Evolutionary conservation across 768 basidiomycete genomes (phyloP).

Genomic region (Polyporus arcularius): DNA sequence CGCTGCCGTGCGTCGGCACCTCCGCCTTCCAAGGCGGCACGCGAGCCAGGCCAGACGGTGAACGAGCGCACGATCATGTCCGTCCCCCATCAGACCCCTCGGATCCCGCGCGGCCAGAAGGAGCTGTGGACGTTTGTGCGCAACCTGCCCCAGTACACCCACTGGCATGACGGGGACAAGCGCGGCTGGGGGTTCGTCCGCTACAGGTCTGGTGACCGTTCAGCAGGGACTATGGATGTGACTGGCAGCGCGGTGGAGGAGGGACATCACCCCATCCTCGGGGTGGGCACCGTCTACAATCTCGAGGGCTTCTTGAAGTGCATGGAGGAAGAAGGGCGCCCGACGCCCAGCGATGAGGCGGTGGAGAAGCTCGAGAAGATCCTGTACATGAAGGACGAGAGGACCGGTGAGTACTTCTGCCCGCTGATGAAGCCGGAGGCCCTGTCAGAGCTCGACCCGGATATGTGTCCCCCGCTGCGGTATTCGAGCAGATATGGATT

Average conservation of each 20-base stretch:
- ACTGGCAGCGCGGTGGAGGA: too few relatives aligned
- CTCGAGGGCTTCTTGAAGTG: slow-evolving; percentile 24
- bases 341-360: slow-evolving; percentile 16
- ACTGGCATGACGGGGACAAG: too few relatives aligned
- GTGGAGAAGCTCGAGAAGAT: slow-evolving; percentile 17
- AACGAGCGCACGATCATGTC: neutral
- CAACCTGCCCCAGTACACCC: neutral
- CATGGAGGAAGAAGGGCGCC: slow-evolving; percentile 28
- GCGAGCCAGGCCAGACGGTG: neutral
- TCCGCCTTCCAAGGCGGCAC: slow-evolving; percentile 19
- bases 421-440: neutral
- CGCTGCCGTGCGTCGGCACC: neutral
- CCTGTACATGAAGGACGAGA: neutral
- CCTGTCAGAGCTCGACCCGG: neutral
- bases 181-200: slow-evolving; percentile 2
- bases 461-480: too few relatives aligned
- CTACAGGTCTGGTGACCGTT: neutral
- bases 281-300: slow-evolving; percentile 4
- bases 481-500: too few relatives aligned
- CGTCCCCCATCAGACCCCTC: neutral
- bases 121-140: slow-evolving; percentile 24
- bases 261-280: neutral
- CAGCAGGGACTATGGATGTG: too few relatives aligned
- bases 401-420: neutral
- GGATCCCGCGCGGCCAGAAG: neutral